A percentile compares a stretch with the other conserved stretches of the same genome.
These are phyloP conservation scores for Physcomitrium patens DNA, from an alignment of 225 moss, liverwort and hornwort genomes.

Conservation along the genomic window DNA sequence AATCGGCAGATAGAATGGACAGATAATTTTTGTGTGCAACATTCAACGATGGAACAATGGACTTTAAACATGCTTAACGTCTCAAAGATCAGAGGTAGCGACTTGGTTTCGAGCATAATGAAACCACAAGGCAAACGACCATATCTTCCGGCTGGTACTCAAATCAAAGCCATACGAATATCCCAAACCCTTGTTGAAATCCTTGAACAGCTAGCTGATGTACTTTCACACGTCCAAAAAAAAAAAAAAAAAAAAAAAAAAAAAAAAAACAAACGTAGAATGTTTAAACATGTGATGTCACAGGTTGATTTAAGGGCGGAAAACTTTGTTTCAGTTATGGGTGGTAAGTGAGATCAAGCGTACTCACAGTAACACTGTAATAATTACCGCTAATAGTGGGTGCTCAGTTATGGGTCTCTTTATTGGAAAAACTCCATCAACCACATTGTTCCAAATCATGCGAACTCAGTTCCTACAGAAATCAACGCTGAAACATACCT, in stretches of 20 bases:
- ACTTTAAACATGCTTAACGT: not conserved
- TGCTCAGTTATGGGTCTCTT: no score
- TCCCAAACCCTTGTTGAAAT: not conserved
- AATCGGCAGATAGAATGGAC: not conserved
- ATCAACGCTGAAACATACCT: slow-evolving; percentile 17
- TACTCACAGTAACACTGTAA: no score
- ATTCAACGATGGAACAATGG: not conserved
- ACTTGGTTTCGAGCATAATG: not conserved
- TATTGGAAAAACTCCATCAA: no score
- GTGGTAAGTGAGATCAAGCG: no score
- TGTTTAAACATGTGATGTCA: not conserved
- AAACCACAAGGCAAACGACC: not conserved
- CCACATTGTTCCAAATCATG: not conserved
- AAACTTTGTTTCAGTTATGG: no score
- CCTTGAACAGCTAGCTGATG: not conserved
- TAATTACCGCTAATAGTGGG: no score
- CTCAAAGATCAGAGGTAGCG: not conserved
- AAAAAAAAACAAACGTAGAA: no score
- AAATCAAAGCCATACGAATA: not conserved
- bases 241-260: no score
- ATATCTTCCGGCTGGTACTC: not conserved
- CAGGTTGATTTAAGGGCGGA: no score
- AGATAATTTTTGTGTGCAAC: not conserved
- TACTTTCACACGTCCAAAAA: not conserved
- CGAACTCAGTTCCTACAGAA: not conserved